A percentile compares a stretch with the other conserved stretches of the same genome.
Evolutionary conservation across 2,329 filamentous ascomycete genomes (phyloP).

Genomic region (Thermomyces lanuginosus): DNA sequence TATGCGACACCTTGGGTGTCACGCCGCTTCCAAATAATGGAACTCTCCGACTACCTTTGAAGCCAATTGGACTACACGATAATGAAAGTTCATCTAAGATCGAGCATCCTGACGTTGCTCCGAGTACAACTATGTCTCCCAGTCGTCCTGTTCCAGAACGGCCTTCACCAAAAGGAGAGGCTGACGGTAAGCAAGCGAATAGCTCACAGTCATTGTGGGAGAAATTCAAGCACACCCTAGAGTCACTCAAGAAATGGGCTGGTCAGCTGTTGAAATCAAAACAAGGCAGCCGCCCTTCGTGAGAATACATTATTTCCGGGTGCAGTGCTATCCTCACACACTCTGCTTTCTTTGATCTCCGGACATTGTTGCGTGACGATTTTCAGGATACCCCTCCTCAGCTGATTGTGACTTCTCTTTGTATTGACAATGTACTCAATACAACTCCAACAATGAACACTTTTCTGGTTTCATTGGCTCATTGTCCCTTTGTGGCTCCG

Average conservation of each 20-base stretch:
- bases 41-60: conserved; percentile 44
- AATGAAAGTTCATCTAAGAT: conserved; percentile 19
- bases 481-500: too few species aligned
- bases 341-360: too few species aligned
- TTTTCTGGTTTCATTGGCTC: too few species aligned
- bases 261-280: conserved; percentile 5
- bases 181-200: conserved; percentile 1
- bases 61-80: conserved; percentile 29
- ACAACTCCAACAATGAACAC: too few species aligned
- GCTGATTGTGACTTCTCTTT: too few species aligned
- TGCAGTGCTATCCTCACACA: too few species aligned
- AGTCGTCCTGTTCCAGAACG: background rate
- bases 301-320: too few species aligned
- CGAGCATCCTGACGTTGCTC: conserved; percentile 19
- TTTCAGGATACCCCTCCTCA: too few species aligned
- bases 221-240: conserved; percentile 4
- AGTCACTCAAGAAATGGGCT: conserved; percentile 6
- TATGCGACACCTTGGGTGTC: conserved; percentile 74
- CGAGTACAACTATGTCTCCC: conserved; percentile 7
- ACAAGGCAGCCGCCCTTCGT: conserved; percentile 4
- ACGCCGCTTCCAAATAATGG: conserved; percentile 69
- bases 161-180: background rate
- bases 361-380: too few species aligned
- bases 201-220: conserved; percentile 5
- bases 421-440: too few species aligned